A percentile compares a stretch with the other conserved stretches of the same genome.
Evolutionary conservation across 257 asterid species (phyloP).

Genomic region (Fraxinus quadrangulata): DNA sequence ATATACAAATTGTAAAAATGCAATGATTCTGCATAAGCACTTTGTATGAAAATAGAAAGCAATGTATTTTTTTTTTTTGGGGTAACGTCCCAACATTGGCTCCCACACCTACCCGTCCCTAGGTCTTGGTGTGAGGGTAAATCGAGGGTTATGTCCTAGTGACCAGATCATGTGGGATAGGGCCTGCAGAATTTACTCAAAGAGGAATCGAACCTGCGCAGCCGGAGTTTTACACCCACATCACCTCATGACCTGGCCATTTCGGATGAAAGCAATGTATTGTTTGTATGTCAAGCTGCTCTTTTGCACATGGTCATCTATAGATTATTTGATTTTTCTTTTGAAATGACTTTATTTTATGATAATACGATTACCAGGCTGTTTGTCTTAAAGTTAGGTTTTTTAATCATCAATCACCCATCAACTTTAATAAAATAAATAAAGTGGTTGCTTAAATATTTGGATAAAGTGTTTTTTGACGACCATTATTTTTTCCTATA

Average conservation of each 20-base stretch:
- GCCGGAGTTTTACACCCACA: no score
- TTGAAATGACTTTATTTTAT: slow-evolving; percentile 8
- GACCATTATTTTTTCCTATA: not conserved
- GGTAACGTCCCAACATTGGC: no score
- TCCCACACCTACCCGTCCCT: no score
- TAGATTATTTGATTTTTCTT: no score
- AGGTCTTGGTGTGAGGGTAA: no score
- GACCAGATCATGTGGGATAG: no score
- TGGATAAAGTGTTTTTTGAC: not conserved
- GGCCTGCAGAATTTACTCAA: no score
- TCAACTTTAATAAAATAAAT: slow-evolving; percentile 18
- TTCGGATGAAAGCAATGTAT: not conserved
- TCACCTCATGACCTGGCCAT: no score
- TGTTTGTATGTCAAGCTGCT: not conserved
- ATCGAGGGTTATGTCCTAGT: no score
- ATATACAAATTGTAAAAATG: not conserved
- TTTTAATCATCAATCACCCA: slow-evolving; percentile 20
- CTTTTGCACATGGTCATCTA: slow-evolving; percentile 5
- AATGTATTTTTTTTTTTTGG: not conserved
- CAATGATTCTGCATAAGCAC: slow-evolving; percentile 7
- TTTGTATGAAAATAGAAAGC: slow-evolving; percentile 5
- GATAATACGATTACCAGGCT: not conserved
- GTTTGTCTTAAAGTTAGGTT: slow-evolving; percentile 7
- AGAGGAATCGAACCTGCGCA: no score
- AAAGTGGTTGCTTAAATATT: not conserved